Evolutionary conservation across 495 filamentous ascomycete species (phyloP).

Genomic region (Recurvomyces mirabilis): DNA sequence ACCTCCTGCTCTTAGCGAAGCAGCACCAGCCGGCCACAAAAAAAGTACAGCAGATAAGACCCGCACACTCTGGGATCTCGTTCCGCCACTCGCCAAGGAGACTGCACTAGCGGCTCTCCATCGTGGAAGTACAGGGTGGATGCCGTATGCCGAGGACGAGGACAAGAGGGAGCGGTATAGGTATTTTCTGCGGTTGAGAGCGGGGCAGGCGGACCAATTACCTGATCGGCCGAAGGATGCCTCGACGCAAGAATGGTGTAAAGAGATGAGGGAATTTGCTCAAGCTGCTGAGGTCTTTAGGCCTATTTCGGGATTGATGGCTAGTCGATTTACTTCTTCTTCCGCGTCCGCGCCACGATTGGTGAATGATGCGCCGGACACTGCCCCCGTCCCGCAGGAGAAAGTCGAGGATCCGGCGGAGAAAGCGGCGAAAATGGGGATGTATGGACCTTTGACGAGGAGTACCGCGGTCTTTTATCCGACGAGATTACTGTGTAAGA

Average conservation of each 20-base stretch:
- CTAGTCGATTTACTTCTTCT: constrained; percentile 77
- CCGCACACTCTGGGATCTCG: constrained; percentile 48
- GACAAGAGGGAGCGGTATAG: constrained; percentile 68
- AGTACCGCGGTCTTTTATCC: constrained; percentile 64
- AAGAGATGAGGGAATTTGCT: constrained; percentile 76
- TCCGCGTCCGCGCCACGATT: constrained; percentile 35
- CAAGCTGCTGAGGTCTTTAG: constrained; percentile 87
- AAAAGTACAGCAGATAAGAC: constrained; percentile 41
- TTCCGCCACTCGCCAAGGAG: constrained; percentile 65
- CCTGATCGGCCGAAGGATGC: constrained; percentile 40
- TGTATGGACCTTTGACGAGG: constrained; percentile 86
- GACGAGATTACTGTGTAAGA: constrained; percentile 75
- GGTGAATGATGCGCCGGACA: constrained; percentile 33
- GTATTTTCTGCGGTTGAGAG: constrained; percentile 65
- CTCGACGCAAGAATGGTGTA: constrained; percentile 61
- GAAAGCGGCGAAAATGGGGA: constrained; percentile 77
- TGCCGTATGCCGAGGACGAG: constrained; percentile 78
- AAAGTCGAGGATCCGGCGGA: constrained; percentile 63
- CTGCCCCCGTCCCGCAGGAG: constrained; percentile 41
- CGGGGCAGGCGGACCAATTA: constrained; percentile 48
- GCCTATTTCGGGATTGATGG: constrained; percentile 84
- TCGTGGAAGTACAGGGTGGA: constrained; percentile 57
- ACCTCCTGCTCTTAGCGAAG: constrained; percentile 65
- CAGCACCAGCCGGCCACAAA: constrained; percentile 48
- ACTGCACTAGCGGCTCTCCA: constrained; percentile 64